A percentile compares a stretch with the other conserved stretches of the same genome.
Evolutionary conservation across 1,139 yeast genomes (phyloP).

Genomic region (Kazachstania sp.): DNA sequence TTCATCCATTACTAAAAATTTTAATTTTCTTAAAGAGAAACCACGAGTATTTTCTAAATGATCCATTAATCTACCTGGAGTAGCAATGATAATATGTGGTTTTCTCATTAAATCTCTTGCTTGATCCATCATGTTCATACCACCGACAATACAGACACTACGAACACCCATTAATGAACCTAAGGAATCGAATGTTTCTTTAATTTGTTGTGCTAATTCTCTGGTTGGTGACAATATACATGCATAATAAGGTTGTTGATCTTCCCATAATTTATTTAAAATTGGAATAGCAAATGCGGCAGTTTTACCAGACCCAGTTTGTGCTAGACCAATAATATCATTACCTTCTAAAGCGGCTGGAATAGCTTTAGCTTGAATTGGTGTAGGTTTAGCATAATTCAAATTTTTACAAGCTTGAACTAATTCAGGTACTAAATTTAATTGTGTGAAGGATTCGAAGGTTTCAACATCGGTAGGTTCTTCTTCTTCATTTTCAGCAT

Average conservation of each 20-base stretch:
- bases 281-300: slow-evolving; percentile 89
- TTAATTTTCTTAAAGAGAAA: slow-evolving; percentile 68
- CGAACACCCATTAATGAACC: slow-evolving; percentile 88
- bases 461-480: slow-evolving; percentile 14
- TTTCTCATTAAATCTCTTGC: slow-evolving; percentile 87
- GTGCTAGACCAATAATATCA: slow-evolving; percentile 78
- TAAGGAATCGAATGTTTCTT: slow-evolving; percentile 89
- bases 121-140: slow-evolving; percentile 98
- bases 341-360: slow-evolving; percentile 87
- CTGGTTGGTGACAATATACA: slow-evolving; percentile 93
- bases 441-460: slow-evolving; percentile 36
- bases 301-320: slow-evolving; percentile 79
- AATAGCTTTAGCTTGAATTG: slow-evolving; percentile 84
- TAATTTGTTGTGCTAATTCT: slow-evolving; percentile 92
- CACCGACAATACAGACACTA: slow-evolving; percentile 86
- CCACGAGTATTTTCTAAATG: slow-evolving; percentile 94
- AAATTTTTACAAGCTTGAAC: slow-evolving; percentile 66
- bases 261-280: slow-evolving; percentile 80
- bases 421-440: slow-evolving; percentile 70
- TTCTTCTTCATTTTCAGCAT: slow-evolving; percentile 1
- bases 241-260: slow-evolving; percentile 80
- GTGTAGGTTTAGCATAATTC: slow-evolving; percentile 67
- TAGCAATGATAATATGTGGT: slow-evolving; percentile 91
- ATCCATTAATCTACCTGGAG: slow-evolving; percentile 94
- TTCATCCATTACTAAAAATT: slow-evolving; percentile 89